These are phyloP conservation scores for Moesziomyces antarcticus DNA, from an alignment of 1,284 basidiomycete genomes.

Conservation along the genomic window DNA sequence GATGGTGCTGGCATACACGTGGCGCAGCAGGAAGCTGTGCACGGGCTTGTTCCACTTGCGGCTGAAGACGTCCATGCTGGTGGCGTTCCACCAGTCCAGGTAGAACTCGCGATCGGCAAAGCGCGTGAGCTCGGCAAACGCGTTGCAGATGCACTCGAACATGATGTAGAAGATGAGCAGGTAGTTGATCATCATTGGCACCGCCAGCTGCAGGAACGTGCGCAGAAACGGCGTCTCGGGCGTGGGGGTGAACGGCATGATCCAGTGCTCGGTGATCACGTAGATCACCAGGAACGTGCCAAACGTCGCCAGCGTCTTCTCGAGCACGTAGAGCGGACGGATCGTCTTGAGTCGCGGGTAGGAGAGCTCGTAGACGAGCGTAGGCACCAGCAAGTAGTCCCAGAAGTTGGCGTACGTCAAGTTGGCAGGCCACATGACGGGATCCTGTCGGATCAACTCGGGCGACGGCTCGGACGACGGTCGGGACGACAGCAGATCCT, in stretches of 20 bases:
- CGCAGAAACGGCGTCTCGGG: conserved; percentile 61
- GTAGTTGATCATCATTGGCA: conserved; percentile 86
- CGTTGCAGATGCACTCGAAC: conserved; percentile 86
- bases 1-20: conserved; percentile 89
- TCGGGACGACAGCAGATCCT: conserved; percentile 74
- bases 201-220: conserved; percentile 80
- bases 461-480: conserved; percentile 7
- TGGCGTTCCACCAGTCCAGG: conserved; percentile 98
- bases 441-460: conserved; percentile 26
- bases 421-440: conserved; percentile 82
- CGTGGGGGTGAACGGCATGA: conserved; percentile 72
- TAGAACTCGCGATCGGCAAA: conserved; percentile 98
- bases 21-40: conserved; percentile 90
- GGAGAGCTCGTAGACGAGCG: conserved; percentile 94
- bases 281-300: conserved; percentile 90
- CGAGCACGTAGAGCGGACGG: conserved; percentile 88
- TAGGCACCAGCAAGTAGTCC: conserved; percentile 88
- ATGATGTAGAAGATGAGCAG: conserved; percentile 68
- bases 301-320: conserved; percentile 93
- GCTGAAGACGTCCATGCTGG: conserved; percentile 90
- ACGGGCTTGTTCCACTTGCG: conserved; percentile 71
- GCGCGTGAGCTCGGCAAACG: conserved; percentile 79
- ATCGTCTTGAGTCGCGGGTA: conserved; percentile 89
- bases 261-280: conserved; percentile 89
- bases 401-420: conserved; percentile 85